A percentile compares a stretch with the other conserved stretches of the same genome.
These are phyloP conservation scores for Xylariaceae sp. DNA, from an alignment of 2,329 filamentous ascomycete species.

Conservation along the genomic window DNA sequence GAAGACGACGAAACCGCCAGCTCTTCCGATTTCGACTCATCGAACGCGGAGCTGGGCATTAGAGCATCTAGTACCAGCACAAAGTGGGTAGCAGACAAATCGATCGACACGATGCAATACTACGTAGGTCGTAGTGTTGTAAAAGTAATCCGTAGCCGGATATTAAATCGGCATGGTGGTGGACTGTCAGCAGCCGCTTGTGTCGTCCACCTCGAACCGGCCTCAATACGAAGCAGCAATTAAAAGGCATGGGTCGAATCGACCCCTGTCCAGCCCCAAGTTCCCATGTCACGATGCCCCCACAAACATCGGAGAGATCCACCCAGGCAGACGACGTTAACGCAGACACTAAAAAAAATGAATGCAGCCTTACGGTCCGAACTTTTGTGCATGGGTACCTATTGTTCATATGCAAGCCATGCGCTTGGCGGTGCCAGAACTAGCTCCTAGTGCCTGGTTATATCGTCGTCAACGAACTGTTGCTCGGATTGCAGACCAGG, in stretches of 20 bases:
- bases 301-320: slow-evolving; percentile 16
- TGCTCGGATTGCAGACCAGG: slow-evolving; percentile 5
- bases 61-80: background rate
- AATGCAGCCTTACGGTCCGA: slow-evolving; percentile 19
- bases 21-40: background rate
- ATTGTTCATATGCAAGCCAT: slow-evolving; percentile 4
- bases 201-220: slow-evolving; percentile 12
- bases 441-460: slow-evolving; percentile 1
- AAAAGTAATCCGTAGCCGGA: background rate
- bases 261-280: slow-evolving; percentile 6
- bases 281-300: slow-evolving; percentile 11
- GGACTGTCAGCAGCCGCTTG: slow-evolving; percentile 12
- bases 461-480: slow-evolving; percentile 5
- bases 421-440: slow-evolving; percentile 7
- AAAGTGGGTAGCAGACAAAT: background rate
- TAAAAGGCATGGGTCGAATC: slow-evolving; percentile 13
- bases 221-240: slow-evolving; percentile 22
- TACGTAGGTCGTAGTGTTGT: background rate
- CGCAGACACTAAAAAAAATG: slow-evolving; percentile 5
- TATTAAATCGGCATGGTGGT: background rate
- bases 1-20: background rate
- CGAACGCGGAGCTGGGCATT: background rate
- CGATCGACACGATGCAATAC: background rate
- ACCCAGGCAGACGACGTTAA: slow-evolving; percentile 14
- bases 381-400: background rate